Conservation (phyloP, 805 yeast genomes). For the Saccharomycopsis oosterbeekiorum region DNA sequence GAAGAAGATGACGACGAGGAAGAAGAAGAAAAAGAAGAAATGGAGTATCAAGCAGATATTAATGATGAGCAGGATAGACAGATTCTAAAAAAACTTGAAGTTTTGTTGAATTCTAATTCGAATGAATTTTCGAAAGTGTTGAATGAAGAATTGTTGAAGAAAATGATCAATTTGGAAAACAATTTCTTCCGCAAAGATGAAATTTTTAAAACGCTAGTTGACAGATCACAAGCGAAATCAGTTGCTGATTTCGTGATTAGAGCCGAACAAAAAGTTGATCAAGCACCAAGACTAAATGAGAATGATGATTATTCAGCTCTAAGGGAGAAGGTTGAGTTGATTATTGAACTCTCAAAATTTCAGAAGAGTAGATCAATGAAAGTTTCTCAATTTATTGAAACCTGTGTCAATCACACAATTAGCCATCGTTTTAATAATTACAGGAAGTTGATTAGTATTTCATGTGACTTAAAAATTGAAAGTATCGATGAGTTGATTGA, state of each 20-base stretch:
- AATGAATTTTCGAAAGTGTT: not conserved
- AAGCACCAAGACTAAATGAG: not conserved
- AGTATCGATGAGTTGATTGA: conserved; percentile 75
- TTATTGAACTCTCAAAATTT: conserved; percentile 37
- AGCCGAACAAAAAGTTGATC: conserved; percentile 17
- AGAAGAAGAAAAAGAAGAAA: not conserved
- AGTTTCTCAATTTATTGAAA: conserved; percentile 42
- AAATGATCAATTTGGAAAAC: conserved; percentile 17
- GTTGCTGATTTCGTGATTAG: conserved; percentile 27
- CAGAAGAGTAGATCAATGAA: conserved; percentile 41
- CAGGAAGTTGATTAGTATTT: conserved; percentile 62
- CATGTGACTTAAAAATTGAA: conserved; percentile 70
- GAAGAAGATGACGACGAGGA: not conserved
- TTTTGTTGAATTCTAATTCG: not conserved
- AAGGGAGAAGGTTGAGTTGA: conserved; percentile 23
- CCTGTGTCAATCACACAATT: conserved; percentile 34
- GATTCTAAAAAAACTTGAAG: not conserved
- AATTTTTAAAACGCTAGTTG: conserved; percentile 18
- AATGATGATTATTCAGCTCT: conserved; percentile 20
- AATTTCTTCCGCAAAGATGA: conserved; percentile 16
- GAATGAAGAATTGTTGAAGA: conserved; percentile 21
- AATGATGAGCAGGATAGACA: not conserved
- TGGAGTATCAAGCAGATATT: not conserved
- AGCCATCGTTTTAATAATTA: conserved; percentile 64
- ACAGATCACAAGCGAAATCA: conserved; percentile 27